Percentiles rank a stretch among this genome's conserved stretches.
Conservation (phyloP, 208 protist genomes). For the Leishmania turanica region DNA sequence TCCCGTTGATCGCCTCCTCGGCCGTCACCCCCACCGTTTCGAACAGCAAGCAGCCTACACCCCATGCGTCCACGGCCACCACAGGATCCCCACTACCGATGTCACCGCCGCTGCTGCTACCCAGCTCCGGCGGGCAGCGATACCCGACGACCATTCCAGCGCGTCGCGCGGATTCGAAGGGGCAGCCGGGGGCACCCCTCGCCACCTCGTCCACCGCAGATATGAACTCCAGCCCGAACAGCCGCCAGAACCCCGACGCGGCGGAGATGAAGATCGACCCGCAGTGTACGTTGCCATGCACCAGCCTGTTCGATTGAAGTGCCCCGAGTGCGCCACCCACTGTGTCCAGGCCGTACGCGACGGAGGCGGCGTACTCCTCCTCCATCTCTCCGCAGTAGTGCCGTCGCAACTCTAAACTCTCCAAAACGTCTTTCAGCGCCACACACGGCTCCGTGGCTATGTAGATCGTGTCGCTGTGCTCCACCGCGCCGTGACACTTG, state of each 20-base stretch:
- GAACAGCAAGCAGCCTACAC: constrained; percentile 76
- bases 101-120: constrained; percentile 1
- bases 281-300: constrained; percentile 79
- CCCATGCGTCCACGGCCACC: constrained; percentile 75
- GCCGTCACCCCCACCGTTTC: constrained; percentile 51
- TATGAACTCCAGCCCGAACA: constrained; percentile 83
- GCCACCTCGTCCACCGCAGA: constrained; percentile 24
- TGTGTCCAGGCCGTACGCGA: constrained; percentile 68
- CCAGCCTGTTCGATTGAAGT: constrained; percentile 75
- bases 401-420: constrained; percentile 20
- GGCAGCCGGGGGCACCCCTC: neutral
- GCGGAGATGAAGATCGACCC: constrained; percentile 71
- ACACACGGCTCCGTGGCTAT: constrained; percentile 82
- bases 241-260: constrained; percentile 69
- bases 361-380: constrained; percentile 19
- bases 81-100: constrained; percentile 12
- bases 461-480: constrained; percentile 78
- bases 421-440: constrained; percentile 52
- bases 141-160: constrained; percentile 38
- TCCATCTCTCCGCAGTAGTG: constrained; percentile 29
- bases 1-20: constrained; percentile 27
- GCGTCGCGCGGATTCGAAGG: constrained; percentile 25
- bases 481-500: constrained; percentile 64
- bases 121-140: constrained; percentile 42
- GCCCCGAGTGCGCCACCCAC: constrained; percentile 52